phyloP scores from a whole-genome alignment of 768 basidiomycete genomes.

The Rossbeevera mucosa region DNA sequence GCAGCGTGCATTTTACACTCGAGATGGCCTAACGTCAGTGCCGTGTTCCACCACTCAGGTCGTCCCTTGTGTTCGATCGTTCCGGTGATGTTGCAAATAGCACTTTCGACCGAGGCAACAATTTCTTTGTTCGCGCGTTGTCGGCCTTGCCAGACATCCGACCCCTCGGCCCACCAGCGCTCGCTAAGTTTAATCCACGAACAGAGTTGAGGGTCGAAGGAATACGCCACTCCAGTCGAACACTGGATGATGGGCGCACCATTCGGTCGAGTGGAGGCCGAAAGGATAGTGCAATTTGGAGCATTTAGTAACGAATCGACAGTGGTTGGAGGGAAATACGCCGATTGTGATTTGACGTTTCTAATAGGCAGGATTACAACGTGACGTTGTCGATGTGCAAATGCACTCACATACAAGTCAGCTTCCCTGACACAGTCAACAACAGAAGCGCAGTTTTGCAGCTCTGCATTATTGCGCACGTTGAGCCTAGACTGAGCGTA shows the following conservation, averaged over 20 bases:
- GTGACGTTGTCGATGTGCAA: background rate
- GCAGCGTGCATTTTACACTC: slow-evolving; percentile 80
- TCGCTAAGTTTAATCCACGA: slow-evolving; percentile 76
- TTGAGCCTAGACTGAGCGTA: slow-evolving; percentile 65
- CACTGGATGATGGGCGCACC: slow-evolving; percentile 75
- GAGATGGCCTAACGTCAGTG: slow-evolving; percentile 82
- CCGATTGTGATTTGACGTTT: slow-evolving; percentile 66
- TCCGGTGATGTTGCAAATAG: slow-evolving; percentile 43
- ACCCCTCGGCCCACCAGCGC: slow-evolving; percentile 81
- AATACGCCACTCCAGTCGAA: slow-evolving; percentile 72
- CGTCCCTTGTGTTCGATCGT: slow-evolving; percentile 41
- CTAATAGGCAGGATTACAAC: slow-evolving; percentile 37
- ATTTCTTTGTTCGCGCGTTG: slow-evolving; percentile 53
- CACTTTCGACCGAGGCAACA: slow-evolving; percentile 49
- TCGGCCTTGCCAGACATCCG: slow-evolving; percentile 77
- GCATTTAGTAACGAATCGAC: slow-evolving; percentile 54
- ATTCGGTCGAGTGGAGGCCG: slow-evolving; percentile 68
- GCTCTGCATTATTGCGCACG: slow-evolving; percentile 65
- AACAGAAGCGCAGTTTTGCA: slow-evolving; percentile 62
- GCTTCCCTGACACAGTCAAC: slow-evolving; percentile 64
- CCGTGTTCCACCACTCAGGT: slow-evolving; percentile 78
- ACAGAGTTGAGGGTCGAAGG: slow-evolving; percentile 65
- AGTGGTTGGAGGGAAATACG: slow-evolving; percentile 63
- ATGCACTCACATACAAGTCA: slow-evolving; percentile 67
- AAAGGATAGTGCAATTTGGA: slow-evolving; percentile 57